Base-by-base conservation (phyloP, 768 basidiomycete species). In the Hygrocybe punicea region DNA sequence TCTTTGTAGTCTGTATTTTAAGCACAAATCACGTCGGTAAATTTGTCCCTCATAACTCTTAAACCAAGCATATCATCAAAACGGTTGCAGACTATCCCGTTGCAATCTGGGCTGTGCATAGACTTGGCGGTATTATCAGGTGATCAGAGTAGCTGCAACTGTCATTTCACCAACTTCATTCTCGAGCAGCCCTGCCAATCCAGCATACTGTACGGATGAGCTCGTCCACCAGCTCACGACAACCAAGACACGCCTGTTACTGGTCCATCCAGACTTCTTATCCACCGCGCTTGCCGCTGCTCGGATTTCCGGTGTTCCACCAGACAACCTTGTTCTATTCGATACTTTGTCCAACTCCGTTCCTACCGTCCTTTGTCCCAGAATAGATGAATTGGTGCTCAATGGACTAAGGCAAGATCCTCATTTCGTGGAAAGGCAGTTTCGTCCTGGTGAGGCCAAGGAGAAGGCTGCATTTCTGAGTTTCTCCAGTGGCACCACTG, bases 401-500 rank as follows among this genome's bases (percentile, higher is more conserved):
- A 71, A 77, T 33, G 87, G 87, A 3, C 67, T 81, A 3, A 64
- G 67, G 2, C 65, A 66, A 39, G 65, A 69, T 2, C 60, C 69
- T 1, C 53, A 65, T 9, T 87, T 81, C 58, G 69, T 69, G 6
- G 86, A 89, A 65, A 73, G 78, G 25, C 75, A 61, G 35, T 68
- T 90, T 40, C 66, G 58, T 3, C 76, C 77, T 0, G 84, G 85
- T 1, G 88, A 90, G 69, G 86, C 74, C 16, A 86, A 76, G 69
- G 84, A 79, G 10, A 90, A 87, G 65, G 65, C 89, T 13, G 88
- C 89, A 0, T 82, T 89, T 58, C 70, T 89, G 24, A 83, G 79
- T 64, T 89, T 89, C 65, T 89, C 87, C 0, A 88, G 87, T 19
- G 81, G 81, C 56, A 91, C 88, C 0, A 91, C 89, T 2, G 88